Evolutionary conservation across 352 stramenopile genomes (phyloP), one percentile per base, ranked within the genome.

Genomic region (Phytophthora rubi): DNA sequence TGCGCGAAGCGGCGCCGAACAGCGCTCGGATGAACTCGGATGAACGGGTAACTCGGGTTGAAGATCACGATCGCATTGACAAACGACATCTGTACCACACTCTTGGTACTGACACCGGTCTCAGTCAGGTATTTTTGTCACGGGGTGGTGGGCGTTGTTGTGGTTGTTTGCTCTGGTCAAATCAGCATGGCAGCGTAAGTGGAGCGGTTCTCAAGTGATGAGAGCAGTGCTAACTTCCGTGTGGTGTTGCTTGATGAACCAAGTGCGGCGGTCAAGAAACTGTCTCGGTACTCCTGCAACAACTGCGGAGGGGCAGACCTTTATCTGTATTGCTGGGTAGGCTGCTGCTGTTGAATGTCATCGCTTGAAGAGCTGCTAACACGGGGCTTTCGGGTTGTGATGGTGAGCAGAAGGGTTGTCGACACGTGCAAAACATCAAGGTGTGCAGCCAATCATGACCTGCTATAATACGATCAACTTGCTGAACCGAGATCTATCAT

Each of bases 351-450:
- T 30, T 30, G 37, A n/a, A 23, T 51, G 16, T 28, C 16, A 51
- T 51, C 51, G 42, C 18, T 49, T 37, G 7, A 33, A 56, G 37
- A 8, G 18, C 32, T 73, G 33, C 33, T 68, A 37, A 51, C 53
- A 54, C n/a, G 37, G 2, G 58, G 39, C 33, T 52, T 59, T 55
- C n/a, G 62, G 35, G 21, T 42, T 66, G 33, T 39, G 44, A 62
- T 58, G 30, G 30, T 59, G 64, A 70, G 33, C 48, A 91, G 83
- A 93, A 91, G 89, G 80, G 81, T 85, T 91, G 83, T 16, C 80
- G 82, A 6, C 79, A 91, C 33, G 76, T 92, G 39, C 81, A 92
- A 47, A 86, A 82, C 42, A 77, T 92, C 63, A 89, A 92, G 76
- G 80, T 87, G n/a, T 12, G 60, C 28, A 6, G 28, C 28, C 28